Evolutionary conservation across 202 grass and related monocot genomes (phyloP).

Genomic region (Brachypodium distachyon): DNA sequence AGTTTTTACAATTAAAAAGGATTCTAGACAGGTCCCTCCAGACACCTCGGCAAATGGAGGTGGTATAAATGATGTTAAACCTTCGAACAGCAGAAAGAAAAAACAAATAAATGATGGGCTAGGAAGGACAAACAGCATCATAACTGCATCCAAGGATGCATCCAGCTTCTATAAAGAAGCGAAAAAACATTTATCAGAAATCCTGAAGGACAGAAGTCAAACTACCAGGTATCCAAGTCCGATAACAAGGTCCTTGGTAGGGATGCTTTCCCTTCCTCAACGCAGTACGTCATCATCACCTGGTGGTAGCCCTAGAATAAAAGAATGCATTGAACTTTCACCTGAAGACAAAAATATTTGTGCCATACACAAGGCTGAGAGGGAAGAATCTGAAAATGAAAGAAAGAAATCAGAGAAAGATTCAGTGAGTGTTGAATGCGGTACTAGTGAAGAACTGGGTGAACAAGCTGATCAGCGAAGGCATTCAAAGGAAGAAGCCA

Average conservation of each 20-base stretch:
- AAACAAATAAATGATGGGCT: conserved; percentile 4
- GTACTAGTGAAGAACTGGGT: neutral
- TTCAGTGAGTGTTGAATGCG: conserved; percentile 15
- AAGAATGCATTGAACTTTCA: conserved; percentile 24
- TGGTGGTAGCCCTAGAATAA: conserved; percentile 20
- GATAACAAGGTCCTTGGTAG: conserved; percentile 49
- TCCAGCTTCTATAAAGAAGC: conserved; percentile 65
- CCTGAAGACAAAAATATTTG: conserved; percentile 14
- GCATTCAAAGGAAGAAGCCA: conserved; percentile 18
- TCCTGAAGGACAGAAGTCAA: conserved; percentile 42
- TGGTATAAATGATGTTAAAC: neutral
- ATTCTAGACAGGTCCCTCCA: neutral
- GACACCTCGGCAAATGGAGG: neutral
- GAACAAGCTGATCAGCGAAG: conserved; percentile 18
- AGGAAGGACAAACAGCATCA: neutral
- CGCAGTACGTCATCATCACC: conserved; percentile 36
- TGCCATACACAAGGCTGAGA: conserved; percentile 10
- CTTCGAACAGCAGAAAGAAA: conserved; percentile 8
- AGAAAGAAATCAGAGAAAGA: conserved; percentile 3
- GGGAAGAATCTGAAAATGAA: conserved; percentile 27
- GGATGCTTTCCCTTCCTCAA: conserved; percentile 60
- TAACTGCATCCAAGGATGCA: conserved; percentile 20
- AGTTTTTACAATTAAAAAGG: conserved; percentile 29
- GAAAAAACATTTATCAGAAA: conserved; percentile 77
- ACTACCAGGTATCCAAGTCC: conserved; percentile 11